phyloP scores from a whole-genome alignment of 202 grass and related monocot species.

The Schoenoplectus tabernaemontani region DNA sequence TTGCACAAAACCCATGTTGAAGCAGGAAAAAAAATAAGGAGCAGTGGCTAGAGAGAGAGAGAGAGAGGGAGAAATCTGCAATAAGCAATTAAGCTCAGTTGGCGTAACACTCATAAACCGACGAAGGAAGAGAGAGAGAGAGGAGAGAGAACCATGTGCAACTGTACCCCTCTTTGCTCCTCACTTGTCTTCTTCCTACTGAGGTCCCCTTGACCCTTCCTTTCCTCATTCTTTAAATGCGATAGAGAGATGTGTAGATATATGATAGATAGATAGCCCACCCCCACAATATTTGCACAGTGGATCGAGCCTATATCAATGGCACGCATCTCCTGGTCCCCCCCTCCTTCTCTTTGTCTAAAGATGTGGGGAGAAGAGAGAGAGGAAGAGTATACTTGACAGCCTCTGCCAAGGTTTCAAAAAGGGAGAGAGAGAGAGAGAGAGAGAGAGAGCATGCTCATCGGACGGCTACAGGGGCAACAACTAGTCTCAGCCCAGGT shows the following conservation, averaged over 20 bases:
- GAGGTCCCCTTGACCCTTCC: constrained; percentile 13
- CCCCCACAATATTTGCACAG: constrained; percentile 17
- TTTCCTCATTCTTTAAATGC: constrained; percentile 27
- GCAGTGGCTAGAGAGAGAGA: background rate
- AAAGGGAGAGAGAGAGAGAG: background rate
- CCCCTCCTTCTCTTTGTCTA: background rate
- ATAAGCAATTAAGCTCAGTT: constrained; percentile 14
- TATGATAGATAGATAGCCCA: constrained; percentile 5
- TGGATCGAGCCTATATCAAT: background rate
- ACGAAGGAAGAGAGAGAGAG: background rate
- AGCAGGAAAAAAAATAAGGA: background rate
- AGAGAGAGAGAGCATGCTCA: background rate
- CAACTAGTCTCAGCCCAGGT: background rate
- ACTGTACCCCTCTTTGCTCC: constrained; percentile 12
- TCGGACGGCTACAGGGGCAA: constrained; percentile 23
- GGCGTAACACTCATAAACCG: background rate
- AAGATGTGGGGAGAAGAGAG: constrained; percentile 16
- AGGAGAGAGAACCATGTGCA: constrained; percentile 15
- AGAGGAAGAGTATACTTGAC: background rate
- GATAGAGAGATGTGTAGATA: constrained; percentile 20
- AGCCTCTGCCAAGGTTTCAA: too few relatives aligned
- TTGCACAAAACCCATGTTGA: constrained; percentile 9
- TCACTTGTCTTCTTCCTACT: constrained; percentile 24
- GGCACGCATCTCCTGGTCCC: constrained; percentile 23
- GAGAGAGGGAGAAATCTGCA: constrained; percentile 22